phyloP scores from a whole-genome alignment of 2,329 filamentous ascomycete genomes.

The Cryphonectria radicalis region DNA sequence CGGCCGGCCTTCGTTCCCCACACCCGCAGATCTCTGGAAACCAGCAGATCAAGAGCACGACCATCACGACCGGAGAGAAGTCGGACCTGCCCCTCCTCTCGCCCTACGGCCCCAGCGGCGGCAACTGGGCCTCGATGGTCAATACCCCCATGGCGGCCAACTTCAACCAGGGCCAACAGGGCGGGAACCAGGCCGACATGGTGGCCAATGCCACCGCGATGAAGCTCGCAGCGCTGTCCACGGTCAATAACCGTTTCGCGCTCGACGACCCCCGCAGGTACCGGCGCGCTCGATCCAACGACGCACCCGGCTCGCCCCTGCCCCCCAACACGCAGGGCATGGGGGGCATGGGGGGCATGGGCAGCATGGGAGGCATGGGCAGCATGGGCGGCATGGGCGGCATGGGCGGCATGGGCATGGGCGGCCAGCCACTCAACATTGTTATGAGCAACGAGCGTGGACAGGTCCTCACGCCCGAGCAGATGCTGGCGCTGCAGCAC shows the following conservation, averaged over 20 bases:
- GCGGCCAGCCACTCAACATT: conserved; percentile 63
- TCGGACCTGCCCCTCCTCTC: conserved; percentile 84
- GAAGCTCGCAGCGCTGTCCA: conserved; percentile 96
- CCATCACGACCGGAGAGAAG: conserved; percentile 73
- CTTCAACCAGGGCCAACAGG: conserved; percentile 71
- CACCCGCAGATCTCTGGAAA: conserved; percentile 70
- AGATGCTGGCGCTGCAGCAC: conserved; percentile 77
- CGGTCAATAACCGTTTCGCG: conserved; percentile 97
- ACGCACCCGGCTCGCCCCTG: conserved; percentile 66
- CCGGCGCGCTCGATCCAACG: conserved; percentile 86
- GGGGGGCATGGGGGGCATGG: too few species aligned
- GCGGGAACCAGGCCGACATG: conserved; percentile 86
- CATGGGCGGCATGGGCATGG: conserved; percentile 34
- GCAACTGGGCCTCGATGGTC: conserved; percentile 98
- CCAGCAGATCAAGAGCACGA: conserved; percentile 80
- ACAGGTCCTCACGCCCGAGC: conserved; percentile 83
- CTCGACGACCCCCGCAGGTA: conserved; percentile 97
- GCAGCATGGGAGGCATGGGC: conserved; percentile 10
- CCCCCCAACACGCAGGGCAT: conserved; percentile 68
- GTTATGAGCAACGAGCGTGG: conserved; percentile 96
- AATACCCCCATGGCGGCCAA: conserved; percentile 95
- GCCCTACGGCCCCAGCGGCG: conserved; percentile 77
- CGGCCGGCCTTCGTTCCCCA: conserved; percentile 78
- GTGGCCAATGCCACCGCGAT: conserved; percentile 98
- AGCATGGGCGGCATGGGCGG: conserved; percentile 42